These are phyloP conservation scores for Ochetophila trinervis DNA, from an alignment of 306 rosid species.

Conservation along the genomic window DNA sequence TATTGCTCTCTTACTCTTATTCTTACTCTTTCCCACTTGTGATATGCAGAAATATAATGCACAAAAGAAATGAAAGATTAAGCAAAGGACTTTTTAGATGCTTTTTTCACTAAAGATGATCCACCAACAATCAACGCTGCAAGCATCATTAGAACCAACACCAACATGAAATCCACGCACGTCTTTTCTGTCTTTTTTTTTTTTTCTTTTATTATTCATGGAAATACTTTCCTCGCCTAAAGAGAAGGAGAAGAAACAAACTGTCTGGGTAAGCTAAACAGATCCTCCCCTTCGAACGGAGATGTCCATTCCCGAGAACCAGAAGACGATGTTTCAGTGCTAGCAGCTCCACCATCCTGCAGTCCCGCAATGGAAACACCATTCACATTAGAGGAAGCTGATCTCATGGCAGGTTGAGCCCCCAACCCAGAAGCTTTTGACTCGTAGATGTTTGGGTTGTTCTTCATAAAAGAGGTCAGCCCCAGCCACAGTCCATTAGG, in stretches of 20 bases:
- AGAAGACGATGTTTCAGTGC: conserved; percentile 49
- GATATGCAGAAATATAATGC: not conserved
- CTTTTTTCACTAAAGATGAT: conserved; percentile 38
- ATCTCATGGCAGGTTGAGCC: conserved; percentile 53
- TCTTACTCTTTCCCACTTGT: no score
- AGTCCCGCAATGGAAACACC: conserved; percentile 48
- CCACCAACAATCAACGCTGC: conserved; percentile 50
- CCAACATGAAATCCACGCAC: conserved; percentile 59
- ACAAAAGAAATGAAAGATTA: not conserved
- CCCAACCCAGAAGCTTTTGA: conserved; percentile 54
- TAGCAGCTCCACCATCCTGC: conserved; percentile 66
- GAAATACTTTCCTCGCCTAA: conserved; percentile 45
- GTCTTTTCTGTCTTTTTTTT: conserved; percentile 31
- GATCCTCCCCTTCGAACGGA: conserved; percentile 95
- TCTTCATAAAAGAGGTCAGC: conserved; percentile 56
- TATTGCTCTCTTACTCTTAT: no score
- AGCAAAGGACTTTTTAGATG: conserved; percentile 31
- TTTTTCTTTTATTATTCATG: conserved; percentile 46
- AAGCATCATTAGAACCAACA: conserved; percentile 57
- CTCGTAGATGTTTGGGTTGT: conserved; percentile 45
- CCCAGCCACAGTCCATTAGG: conserved; percentile 70
- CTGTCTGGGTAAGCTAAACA: conserved; percentile 92
- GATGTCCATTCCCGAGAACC: conserved; percentile 90
- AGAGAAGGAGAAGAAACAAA: conserved; percentile 95
- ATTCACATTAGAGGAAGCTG: conserved; percentile 55